A percentile compares a stretch with the other conserved stretches of the same genome.
Conservation (phyloP, 2,329 filamentous ascomycete species). For the Penicillium sp. region DNA sequence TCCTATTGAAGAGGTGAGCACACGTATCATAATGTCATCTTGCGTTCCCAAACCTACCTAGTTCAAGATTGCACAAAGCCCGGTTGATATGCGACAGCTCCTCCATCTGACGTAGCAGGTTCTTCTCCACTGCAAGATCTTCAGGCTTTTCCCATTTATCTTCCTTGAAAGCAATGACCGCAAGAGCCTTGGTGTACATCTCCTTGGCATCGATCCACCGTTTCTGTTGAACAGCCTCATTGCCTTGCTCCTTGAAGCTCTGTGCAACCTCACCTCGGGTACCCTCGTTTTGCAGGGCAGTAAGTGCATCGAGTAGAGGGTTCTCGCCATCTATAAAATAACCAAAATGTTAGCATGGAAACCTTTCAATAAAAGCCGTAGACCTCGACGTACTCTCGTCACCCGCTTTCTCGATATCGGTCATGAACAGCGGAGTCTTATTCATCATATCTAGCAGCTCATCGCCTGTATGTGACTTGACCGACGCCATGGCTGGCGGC, state of each 20-base stretch:
- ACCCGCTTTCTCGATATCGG: constrained; percentile 67
- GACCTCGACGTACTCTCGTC: constrained; percentile 47
- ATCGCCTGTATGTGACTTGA: constrained; percentile 57
- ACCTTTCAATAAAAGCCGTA: neutral
- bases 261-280: constrained; percentile 77
- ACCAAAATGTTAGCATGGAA: neutral
- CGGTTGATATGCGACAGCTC: constrained; percentile 83
- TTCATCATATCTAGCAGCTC: constrained; percentile 66
- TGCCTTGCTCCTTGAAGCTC: constrained; percentile 89
- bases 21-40: neutral
- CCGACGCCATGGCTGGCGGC: constrained; percentile 59
- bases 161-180: constrained; percentile 67
- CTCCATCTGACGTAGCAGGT: constrained; percentile 63
- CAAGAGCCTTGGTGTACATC: constrained; percentile 86
- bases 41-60: constrained; percentile 53
- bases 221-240: constrained; percentile 76
- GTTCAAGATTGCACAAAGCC: constrained; percentile 82
- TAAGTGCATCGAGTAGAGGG: constrained; percentile 78
- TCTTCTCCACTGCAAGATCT: constrained; percentile 58
- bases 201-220: constrained; percentile 81
- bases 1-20: constrained; percentile 42
- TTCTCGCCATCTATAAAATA: constrained; percentile 63
- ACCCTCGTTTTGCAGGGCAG: constrained; percentile 89
- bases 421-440: constrained; percentile 90
- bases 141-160: constrained; percentile 52